A percentile compares a stretch with the other conserved stretches of the same genome.
Evolutionary conservation across 164 flowering plant species (phyloP).

Genomic region (Magnolia sinica): DNA sequence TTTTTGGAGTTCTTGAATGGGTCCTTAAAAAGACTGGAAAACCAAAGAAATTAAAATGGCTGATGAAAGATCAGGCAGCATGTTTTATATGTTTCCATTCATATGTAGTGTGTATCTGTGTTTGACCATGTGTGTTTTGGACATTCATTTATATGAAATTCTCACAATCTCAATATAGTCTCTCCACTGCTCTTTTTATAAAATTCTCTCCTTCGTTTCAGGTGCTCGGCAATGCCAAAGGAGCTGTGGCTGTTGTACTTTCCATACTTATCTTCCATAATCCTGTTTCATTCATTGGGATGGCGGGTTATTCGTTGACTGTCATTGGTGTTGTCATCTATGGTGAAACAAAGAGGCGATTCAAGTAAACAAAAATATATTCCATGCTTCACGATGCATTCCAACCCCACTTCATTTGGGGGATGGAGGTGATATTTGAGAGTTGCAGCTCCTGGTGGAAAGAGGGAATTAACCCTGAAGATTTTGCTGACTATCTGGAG

Average conservation of each 20-base stretch:
- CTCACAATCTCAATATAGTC: not conserved
- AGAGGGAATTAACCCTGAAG: not conserved
- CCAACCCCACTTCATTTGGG: not conserved
- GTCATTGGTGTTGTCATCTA: conserved; percentile 84
- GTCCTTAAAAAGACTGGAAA: no score
- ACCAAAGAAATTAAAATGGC: no score
- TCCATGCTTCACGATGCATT: not conserved
- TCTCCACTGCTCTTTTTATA: not conserved
- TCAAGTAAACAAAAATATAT: conserved; percentile 27
- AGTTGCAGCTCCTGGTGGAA: not conserved
- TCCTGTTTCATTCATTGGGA: conserved; percentile 80
- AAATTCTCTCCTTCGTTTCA: conserved; percentile 22
- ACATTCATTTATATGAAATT: not conserved
- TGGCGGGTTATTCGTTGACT: conserved; percentile 78
- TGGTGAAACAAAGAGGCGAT: conserved; percentile 82
- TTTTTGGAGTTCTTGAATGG: no score
- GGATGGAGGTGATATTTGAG: not conserved
- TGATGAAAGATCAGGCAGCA: not conserved
- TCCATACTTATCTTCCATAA: conserved; percentile 77
- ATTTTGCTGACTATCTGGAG: not conserved
- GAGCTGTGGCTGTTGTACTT: conserved; percentile 92
- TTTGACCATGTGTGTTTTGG: not conserved
- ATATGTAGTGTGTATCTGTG: not conserved
- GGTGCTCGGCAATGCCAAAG: conserved; percentile 97
- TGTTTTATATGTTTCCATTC: not conserved